Percentiles rank a stretch among this genome's conserved stretches.
Evolutionary conservation across 495 filamentous ascomycete species (phyloP).

Genomic region (Penicillium subrubescens): DNA sequence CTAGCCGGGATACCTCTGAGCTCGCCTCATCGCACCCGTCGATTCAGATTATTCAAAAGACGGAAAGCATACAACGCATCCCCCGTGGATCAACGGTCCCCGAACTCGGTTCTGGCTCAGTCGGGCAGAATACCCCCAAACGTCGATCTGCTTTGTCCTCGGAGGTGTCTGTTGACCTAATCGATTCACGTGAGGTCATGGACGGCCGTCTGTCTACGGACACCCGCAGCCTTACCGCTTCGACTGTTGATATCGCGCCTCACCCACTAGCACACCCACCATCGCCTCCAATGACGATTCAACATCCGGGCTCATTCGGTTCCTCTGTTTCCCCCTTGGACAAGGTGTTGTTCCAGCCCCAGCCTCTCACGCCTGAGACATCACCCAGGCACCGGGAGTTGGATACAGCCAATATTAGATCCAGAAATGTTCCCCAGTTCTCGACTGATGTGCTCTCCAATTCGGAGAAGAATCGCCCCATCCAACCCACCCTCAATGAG

Average conservation of each 20-base stretch:
- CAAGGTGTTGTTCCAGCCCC: slow-evolving; percentile 41
- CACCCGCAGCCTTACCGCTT: slow-evolving; percentile 42
- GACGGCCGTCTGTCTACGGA: slow-evolving; percentile 37
- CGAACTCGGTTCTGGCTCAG: slow-evolving; percentile 24
- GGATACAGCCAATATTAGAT: slow-evolving; percentile 20
- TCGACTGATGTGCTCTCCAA: slow-evolving; percentile 42
- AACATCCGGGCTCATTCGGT: slow-evolving; percentile 56
- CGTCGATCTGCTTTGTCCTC: slow-evolving; percentile 74
- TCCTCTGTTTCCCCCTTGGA: slow-evolving; percentile 41
- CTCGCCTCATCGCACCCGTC: slow-evolving; percentile 49
- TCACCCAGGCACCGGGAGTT: slow-evolving; percentile 41
- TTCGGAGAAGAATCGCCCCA: slow-evolving; percentile 34
- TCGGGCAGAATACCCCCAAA: slow-evolving; percentile 22
- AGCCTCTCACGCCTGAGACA: slow-evolving; percentile 54
- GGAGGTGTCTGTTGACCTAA: slow-evolving; percentile 72
- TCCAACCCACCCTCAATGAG: slow-evolving; percentile 12
- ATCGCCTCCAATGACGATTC: slow-evolving; percentile 76
- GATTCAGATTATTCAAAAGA: slow-evolving; percentile 59
- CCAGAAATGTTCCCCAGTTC: slow-evolving; percentile 35
- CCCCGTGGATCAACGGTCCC: slow-evolving; percentile 48
- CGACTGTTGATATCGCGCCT: slow-evolving; percentile 54
- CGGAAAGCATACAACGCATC: slow-evolving; percentile 58
- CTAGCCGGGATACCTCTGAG: slow-evolving; percentile 34
- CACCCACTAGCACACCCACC: slow-evolving; percentile 74
- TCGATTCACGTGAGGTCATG: slow-evolving; percentile 50